phyloP scores from a whole-genome alignment of 2,329 filamentous ascomycete species.

The Botrytis byssoidea region DNA sequence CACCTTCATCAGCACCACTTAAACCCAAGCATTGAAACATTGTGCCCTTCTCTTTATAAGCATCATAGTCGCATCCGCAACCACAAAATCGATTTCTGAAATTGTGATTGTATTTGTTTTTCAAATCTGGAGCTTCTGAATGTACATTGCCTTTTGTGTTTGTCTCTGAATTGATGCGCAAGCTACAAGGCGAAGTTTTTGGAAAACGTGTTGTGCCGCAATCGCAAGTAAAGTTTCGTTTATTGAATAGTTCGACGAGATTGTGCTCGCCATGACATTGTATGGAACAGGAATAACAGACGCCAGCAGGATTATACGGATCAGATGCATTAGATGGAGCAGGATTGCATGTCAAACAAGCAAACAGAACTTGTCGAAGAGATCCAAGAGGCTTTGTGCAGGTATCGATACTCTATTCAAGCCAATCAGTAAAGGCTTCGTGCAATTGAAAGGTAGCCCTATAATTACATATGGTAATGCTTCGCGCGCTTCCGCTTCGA shows the following conservation, averaged over 20 bases:
- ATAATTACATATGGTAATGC: conserved; percentile 80
- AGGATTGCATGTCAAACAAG: conserved; percentile 91
- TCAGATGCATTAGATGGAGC: conserved; percentile 62
- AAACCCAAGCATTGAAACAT: conserved; percentile 97
- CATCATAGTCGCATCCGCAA: conserved; percentile 83
- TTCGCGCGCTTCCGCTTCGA: conserved; percentile 94
- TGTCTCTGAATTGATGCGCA: conserved; percentile 71
- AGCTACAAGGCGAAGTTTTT: conserved; percentile 66
- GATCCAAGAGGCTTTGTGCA: conserved; percentile 90
- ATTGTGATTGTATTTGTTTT: conserved; percentile 94
- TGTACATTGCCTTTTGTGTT: conserved; percentile 75
- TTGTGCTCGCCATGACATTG: conserved; percentile 94
- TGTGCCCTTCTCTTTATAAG: conserved; percentile 85
- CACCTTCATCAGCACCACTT: conserved; percentile 74
- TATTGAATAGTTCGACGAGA: conserved; percentile 92
- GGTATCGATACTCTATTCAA: conserved; percentile 76
- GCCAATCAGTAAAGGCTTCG: conserved; percentile 20
- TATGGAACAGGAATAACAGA: conserved; percentile 96
- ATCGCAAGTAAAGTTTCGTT: conserved; percentile 94
- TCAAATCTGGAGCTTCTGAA: conserved; percentile 67
- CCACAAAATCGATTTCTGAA: conserved; percentile 91
- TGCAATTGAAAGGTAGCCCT: conserved; percentile 10
- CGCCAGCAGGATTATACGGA: conserved; percentile 70
- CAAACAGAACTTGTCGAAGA: conserved; percentile 84
- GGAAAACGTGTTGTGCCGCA: conserved; percentile 81